Evolutionary conservation across 306 rosid genomes (phyloP).

Genomic region (Senna siamea): DNA sequence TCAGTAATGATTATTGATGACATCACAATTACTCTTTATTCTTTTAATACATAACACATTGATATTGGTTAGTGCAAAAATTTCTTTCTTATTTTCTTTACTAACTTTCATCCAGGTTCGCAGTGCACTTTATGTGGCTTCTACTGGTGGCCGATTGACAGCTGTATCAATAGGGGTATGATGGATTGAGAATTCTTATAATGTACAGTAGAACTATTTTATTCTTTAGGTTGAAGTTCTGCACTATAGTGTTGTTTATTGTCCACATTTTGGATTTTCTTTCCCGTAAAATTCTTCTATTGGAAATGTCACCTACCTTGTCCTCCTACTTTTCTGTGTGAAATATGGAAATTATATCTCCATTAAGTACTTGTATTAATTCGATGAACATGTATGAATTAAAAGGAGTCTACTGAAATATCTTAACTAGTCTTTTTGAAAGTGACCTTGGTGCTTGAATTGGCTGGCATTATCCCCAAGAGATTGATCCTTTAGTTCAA

Average conservation of each 20-base stretch:
- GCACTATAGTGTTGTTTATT: slow-evolving; percentile 10
- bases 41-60: background rate
- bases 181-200: slow-evolving; percentile 29
- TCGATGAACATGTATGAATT: background rate
- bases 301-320: slow-evolving; percentile 1
- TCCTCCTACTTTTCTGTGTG: background rate
- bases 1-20: background rate
- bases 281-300: slow-evolving; percentile 22
- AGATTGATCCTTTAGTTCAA: slow-evolving; percentile 16
- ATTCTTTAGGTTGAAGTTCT: slow-evolving; percentile 22
- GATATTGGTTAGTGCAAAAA: slow-evolving; percentile 21
- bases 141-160: slow-evolving; percentile 79
- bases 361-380: background rate
- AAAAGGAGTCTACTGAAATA: background rate
- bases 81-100: slow-evolving; percentile 22
- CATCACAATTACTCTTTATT: background rate
- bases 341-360: background rate
- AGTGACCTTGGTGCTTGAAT: slow-evolving; percentile 11
- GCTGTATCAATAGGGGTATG: slow-evolving; percentile 65
- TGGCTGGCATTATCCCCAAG: slow-evolving; percentile 5
- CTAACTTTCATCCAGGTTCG: slow-evolving; percentile 54
- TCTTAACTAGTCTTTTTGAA: slow-evolving; percentile 19
- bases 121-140: slow-evolving; percentile 74
- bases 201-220: background rate
- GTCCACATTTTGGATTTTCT: slow-evolving; percentile 18